phyloP scores from a whole-genome alignment of 1,284 basidiomycete species.

The Macrocystidia cucumis region DNA sequence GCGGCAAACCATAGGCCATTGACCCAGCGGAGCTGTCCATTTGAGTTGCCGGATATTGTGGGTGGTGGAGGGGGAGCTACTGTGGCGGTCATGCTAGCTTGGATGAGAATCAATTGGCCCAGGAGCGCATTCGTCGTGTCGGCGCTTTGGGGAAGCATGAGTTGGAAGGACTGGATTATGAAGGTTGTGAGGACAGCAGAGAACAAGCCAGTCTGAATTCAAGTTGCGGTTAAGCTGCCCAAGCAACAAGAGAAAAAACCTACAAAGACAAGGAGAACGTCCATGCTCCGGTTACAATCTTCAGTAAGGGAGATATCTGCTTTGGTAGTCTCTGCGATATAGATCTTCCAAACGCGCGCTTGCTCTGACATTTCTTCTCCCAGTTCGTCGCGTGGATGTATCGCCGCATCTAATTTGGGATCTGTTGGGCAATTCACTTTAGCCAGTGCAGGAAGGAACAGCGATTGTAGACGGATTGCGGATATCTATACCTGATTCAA shows the following conservation, averaged over 20 bases:
- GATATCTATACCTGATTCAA: too few relatives aligned
- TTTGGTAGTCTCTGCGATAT: slow-evolving; percentile 27
- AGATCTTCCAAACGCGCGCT: slow-evolving; percentile 29
- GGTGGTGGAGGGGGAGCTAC: slow-evolving; percentile 3
- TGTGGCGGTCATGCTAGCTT: slow-evolving; percentile 14
- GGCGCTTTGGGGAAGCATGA: slow-evolving; percentile 22
- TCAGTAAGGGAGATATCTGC: slow-evolving; percentile 26
- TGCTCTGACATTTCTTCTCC: slow-evolving; percentile 21
- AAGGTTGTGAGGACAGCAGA: slow-evolving; percentile 38
- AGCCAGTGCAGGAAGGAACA: too few relatives aligned
- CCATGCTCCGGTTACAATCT: slow-evolving; percentile 29
- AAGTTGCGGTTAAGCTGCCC: background rate
- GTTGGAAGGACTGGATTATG: slow-evolving; percentile 31
- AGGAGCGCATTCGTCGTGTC: slow-evolving; percentile 28
- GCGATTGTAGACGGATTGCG: too few relatives aligned
- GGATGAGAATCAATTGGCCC: slow-evolving; percentile 19
- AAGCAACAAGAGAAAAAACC: slow-evolving; percentile 12
- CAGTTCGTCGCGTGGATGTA: slow-evolving; percentile 14
- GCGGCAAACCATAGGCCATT: slow-evolving; percentile 37
- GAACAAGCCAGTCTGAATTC: slow-evolving; percentile 32
- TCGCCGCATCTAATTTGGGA: too few relatives aligned
- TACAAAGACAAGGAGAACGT: slow-evolving; percentile 36
- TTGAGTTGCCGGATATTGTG: slow-evolving; percentile 7
- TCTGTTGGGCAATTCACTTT: too few relatives aligned
- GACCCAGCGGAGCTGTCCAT: slow-evolving; percentile 23